Conservation (phyloP, 2,329 filamentous ascomycete species). For the Huntiella omanensis region DNA sequence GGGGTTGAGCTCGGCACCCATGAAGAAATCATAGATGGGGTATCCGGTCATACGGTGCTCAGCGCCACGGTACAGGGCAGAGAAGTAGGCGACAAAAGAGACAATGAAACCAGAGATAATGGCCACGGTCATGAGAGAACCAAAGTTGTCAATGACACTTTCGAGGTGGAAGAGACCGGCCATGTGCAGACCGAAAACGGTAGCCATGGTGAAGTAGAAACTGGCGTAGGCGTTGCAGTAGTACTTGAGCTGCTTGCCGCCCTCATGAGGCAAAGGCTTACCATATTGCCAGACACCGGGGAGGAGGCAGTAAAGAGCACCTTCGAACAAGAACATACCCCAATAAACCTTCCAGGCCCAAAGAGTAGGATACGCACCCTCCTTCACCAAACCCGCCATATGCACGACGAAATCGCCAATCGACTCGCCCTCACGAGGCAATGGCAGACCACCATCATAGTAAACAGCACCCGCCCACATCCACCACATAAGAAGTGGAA, state of each 20-base stretch:
- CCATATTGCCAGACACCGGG: conserved; percentile 79
- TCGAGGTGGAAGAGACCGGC: conserved; percentile 76
- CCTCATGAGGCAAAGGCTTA: conserved; percentile 66
- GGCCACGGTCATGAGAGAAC: conserved; percentile 76
- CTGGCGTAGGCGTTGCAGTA: conserved; percentile 83
- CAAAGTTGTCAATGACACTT: conserved; percentile 88
- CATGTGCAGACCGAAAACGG: conserved; percentile 57
- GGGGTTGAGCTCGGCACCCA: conserved; percentile 79
- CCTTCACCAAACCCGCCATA: conserved; percentile 54
- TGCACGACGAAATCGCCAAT: conserved; percentile 53
- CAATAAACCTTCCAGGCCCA: conserved; percentile 91
- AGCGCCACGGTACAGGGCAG: conserved; percentile 58
- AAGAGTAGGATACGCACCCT: conserved; percentile 62
- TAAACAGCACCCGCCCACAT: conserved; percentile 96
- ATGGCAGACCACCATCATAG: conserved; percentile 70
- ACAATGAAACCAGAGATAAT: conserved; percentile 81
- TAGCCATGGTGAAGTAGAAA: conserved; percentile 67
- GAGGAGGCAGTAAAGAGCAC: conserved; percentile 61
- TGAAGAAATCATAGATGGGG: conserved; percentile 79
- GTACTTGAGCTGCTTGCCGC: conserved; percentile 75
- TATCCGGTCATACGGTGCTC: conserved; percentile 86
- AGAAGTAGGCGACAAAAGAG: conserved; percentile 68
- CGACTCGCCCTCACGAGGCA: conserved; percentile 44
- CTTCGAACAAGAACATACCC: conserved; percentile 77
- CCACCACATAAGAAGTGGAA: conserved; percentile 94